Evolutionary conservation across 1,284 basidiomycete genomes (phyloP).

Genomic region (Rhizoctonia solani): DNA sequence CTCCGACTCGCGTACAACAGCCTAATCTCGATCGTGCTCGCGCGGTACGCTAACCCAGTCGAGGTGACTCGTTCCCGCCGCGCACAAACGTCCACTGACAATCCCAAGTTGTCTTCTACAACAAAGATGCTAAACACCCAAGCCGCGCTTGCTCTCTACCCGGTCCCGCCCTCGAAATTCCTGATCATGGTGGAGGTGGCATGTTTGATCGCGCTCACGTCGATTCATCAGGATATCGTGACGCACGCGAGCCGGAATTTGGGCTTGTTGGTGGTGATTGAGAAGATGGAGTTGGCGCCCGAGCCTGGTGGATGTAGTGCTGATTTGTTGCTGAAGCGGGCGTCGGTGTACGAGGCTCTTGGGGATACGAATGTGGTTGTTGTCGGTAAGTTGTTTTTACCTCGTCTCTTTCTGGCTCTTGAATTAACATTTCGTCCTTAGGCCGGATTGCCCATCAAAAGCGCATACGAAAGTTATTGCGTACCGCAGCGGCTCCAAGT

Average conservation of each 20-base stretch:
- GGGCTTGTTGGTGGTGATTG: constrained; percentile 54
- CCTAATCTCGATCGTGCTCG: constrained; percentile 22
- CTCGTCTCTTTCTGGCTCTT: constrained; percentile 7
- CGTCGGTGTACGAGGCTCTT: constrained; percentile 73
- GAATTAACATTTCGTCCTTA: constrained; percentile 39
- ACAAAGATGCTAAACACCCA: constrained; percentile 26
- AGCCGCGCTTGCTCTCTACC: constrained; percentile 7
- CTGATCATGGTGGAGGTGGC: constrained; percentile 62
- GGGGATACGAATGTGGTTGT: constrained; percentile 71
- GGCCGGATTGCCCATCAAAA: constrained; percentile 80
- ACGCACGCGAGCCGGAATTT: constrained; percentile 68
- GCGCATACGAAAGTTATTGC: constrained; percentile 71
- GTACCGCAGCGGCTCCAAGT: constrained; percentile 64
- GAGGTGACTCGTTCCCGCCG: not conserved
- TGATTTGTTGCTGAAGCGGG: constrained; percentile 52
- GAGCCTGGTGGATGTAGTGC: constrained; percentile 32
- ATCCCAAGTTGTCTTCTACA: constrained; percentile 8
- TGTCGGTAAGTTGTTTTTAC: constrained; percentile 57
- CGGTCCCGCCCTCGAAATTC: constrained; percentile 16
- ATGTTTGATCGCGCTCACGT: constrained; percentile 69
- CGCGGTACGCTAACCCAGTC: constrained; percentile 23
- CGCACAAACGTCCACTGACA: not conserved
- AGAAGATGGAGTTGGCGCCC: constrained; percentile 34
- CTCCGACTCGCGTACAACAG: constrained; percentile 27
- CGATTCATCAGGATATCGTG: constrained; percentile 65